These are phyloP conservation scores for Stephania japonica DNA, from an alignment of 164 flowering plant genomes.

Conservation along the genomic window DNA sequence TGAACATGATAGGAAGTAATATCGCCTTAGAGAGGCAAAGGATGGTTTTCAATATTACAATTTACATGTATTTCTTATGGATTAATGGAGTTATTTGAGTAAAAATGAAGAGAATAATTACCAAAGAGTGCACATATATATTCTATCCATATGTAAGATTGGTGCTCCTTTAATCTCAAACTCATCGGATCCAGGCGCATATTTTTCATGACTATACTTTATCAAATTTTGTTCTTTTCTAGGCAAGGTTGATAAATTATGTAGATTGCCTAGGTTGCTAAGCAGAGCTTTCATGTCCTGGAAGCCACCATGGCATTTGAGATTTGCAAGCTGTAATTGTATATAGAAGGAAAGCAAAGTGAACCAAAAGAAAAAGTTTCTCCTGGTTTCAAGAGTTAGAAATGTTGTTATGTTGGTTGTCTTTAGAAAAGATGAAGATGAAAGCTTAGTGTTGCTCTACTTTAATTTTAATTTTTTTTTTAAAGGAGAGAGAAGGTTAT, in stretches of 20 bases:
- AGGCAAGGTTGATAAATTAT: background rate
- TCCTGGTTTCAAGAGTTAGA: background rate
- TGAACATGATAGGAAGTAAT: background rate
- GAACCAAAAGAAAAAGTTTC: background rate
- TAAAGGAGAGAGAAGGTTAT: slow-evolving; percentile 2
- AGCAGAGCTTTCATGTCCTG: background rate
- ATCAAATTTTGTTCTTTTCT: background rate
- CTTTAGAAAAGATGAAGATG: background rate
- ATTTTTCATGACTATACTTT: too few species aligned
- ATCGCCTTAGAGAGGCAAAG: background rate
- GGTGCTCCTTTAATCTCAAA: background rate
- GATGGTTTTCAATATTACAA: background rate
- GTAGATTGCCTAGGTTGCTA: background rate
- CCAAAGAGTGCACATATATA: background rate
- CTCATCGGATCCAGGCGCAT: background rate
- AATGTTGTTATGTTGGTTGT: background rate
- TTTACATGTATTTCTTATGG: background rate
- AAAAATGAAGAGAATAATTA: background rate
- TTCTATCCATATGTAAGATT: background rate
- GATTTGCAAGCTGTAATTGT: background rate
- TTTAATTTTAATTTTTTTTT: background rate
- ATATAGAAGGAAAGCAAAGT: background rate
- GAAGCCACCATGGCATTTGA: background rate
- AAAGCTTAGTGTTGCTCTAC: background rate
- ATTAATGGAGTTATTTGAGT: background rate